Percentiles rank a stretch among this genome's conserved stretches.
Evolutionary conservation across 176 grass and related monocot species (phyloP).

Genomic region (Cenchrus purpureus): DNA sequence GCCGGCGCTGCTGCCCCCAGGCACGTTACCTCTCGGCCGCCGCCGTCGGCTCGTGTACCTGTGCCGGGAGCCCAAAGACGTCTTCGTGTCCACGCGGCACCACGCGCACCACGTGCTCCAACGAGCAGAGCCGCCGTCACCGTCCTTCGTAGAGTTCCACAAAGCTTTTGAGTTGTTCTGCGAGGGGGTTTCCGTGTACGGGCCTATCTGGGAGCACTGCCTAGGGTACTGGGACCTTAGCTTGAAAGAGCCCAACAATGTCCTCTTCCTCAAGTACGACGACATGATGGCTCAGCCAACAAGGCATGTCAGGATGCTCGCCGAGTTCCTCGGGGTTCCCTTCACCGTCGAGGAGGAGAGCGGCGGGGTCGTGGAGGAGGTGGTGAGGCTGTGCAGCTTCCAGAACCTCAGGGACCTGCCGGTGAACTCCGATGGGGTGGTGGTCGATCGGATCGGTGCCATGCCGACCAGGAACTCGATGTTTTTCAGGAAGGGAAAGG

Average conservation of each 20-base stretch:
- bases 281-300: not conserved
- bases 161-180: not conserved
- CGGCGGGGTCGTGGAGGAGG: not conserved
- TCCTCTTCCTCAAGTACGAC: conserved; percentile 35
- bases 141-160: not conserved
- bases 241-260: not conserved
- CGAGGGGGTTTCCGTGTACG: not conserved
- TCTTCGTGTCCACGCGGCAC: conserved; percentile 26
- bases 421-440: not conserved
- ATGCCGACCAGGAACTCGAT: not conserved
- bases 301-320: conserved; percentile 28
- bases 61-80: conserved; percentile 36
- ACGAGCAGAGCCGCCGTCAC: not conserved
- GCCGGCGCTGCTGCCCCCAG: not conserved
- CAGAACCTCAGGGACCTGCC: not conserved
- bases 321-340: conserved; percentile 13
- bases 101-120: not conserved
- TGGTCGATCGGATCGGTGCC: not conserved
- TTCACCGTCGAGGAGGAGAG: conserved; percentile 6
- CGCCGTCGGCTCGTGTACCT: conserved; percentile 30
- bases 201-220: conserved; percentile 15
- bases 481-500: not conserved
- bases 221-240: not conserved
- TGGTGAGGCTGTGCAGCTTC: conserved; percentile 34
- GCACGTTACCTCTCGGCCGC: not conserved